phyloP scores from a whole-genome alignment of 208 protist species.

The Trypanosoma melophagium region DNA sequence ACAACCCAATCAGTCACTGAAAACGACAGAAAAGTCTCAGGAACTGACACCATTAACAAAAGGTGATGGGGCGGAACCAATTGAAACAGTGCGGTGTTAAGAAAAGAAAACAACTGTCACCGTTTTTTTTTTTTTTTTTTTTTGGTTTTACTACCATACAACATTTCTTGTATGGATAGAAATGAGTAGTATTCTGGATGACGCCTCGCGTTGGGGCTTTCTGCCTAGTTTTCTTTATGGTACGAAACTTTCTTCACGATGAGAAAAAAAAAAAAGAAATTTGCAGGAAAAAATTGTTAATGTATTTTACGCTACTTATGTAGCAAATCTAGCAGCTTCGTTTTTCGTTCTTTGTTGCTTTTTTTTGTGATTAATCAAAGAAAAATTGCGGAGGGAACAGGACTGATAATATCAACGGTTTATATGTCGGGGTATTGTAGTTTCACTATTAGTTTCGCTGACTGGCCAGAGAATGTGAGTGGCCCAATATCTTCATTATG shows the following conservation, averaged over 20 bases:
- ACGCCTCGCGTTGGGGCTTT: neutral
- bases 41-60: neutral
- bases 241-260: neutral
- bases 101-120: neutral
- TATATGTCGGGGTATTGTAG: neutral
- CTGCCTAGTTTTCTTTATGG: slow-evolving; percentile 5
- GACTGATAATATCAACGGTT: neutral
- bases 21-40: neutral
- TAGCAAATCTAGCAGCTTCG: neutral
- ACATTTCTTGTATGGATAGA: slow-evolving; percentile 2
- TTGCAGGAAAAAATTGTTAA: neutral
- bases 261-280: neutral
- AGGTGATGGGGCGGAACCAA: neutral
- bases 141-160: neutral
- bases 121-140: neutral
- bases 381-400: neutral
- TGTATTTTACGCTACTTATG: neutral
- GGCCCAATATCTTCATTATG: neutral
- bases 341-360: neutral
- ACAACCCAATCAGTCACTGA: neutral
- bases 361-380: neutral
- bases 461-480: neutral
- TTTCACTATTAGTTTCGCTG: neutral
- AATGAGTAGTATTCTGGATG: slow-evolving; percentile 10
- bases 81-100: neutral